Percentiles rank a stretch among this genome's conserved stretches.
Evolutionary conservation across 371 early-diverging fungal genomes (phyloP).

Genomic region (Mortierella sp.): DNA sequence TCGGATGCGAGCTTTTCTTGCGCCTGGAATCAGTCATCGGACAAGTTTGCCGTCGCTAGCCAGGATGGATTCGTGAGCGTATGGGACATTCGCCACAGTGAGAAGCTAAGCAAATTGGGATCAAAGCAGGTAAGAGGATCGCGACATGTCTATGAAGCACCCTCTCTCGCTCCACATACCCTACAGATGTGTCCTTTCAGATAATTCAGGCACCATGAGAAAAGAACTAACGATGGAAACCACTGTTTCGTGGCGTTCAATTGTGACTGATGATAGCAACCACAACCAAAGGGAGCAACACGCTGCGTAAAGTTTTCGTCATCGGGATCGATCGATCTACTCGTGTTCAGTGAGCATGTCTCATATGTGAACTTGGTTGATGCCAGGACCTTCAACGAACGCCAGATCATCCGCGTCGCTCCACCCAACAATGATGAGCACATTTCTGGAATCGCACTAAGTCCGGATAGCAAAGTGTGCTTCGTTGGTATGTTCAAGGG

Average conservation of each 20-base stretch:
- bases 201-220: no score
- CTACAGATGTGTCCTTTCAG: no score
- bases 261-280: slow-evolving; percentile 55
- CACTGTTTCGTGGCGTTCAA: no score
- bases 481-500: slow-evolving; percentile 87
- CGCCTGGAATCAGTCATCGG: slow-evolving; percentile 82
- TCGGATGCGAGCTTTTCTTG: slow-evolving; percentile 78
- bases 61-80: slow-evolving; percentile 86
- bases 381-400: slow-evolving; percentile 82
- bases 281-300: slow-evolving; percentile 83
- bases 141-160: no score
- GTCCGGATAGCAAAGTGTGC: slow-evolving; percentile 78
- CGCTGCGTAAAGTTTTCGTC: slow-evolving; percentile 88
- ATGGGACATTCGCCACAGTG: slow-evolving; percentile 79
- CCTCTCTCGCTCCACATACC: not conserved
- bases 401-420: slow-evolving; percentile 72
- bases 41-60: slow-evolving; percentile 81
- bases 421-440: slow-evolving; percentile 72
- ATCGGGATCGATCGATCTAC: slow-evolving; percentile 81
- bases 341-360: slow-evolving; percentile 88
- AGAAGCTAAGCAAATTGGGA: slow-evolving; percentile 59
- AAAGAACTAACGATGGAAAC: no score
- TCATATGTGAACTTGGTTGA: slow-evolving; percentile 88
- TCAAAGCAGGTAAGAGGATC: slow-evolving; percentile 56
- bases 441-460: slow-evolving; percentile 82